Conservation (phyloP, 257 asterid genomes). For the Forsythia viridissima region DNA sequence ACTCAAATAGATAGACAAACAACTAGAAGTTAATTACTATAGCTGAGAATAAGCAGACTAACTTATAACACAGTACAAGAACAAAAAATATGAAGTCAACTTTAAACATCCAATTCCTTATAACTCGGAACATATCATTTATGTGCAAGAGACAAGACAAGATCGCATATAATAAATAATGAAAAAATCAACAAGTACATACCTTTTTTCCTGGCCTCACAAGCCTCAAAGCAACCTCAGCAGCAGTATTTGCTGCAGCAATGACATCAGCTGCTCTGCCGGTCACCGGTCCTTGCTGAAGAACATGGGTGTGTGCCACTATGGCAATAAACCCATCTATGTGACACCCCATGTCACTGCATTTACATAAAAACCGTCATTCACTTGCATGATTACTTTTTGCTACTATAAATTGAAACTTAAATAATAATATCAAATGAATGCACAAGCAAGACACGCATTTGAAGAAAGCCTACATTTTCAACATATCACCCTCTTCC, state of each 20-base stretch:
- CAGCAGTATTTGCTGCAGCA: slow-evolving; percentile 95
- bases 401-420: background rate
- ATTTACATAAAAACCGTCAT: slow-evolving; percentile 12
- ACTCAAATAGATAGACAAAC: background rate
- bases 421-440: background rate
- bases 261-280: slow-evolving; percentile 94
- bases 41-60: background rate
- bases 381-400: background rate
- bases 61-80: background rate
- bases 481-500: slow-evolving; percentile 77
- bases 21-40: background rate
- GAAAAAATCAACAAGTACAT: background rate
- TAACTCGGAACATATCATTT: background rate
- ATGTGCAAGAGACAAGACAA: background rate
- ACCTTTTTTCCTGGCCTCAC: slow-evolving; percentile 93
- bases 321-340: slow-evolving; percentile 95
- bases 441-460: background rate
- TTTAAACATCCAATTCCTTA: background rate
- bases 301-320: slow-evolving; percentile 84
- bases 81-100: background rate
- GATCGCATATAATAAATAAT: background rate
- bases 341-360: slow-evolving; percentile 97
- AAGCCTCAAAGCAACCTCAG: slow-evolving; percentile 93
- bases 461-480: slow-evolving; percentile 53
- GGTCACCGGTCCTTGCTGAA: slow-evolving; percentile 79